Base-by-base conservation (phyloP, 2,329 filamentous ascomycete species). In the Colletotrichum tropicicola region DNA sequence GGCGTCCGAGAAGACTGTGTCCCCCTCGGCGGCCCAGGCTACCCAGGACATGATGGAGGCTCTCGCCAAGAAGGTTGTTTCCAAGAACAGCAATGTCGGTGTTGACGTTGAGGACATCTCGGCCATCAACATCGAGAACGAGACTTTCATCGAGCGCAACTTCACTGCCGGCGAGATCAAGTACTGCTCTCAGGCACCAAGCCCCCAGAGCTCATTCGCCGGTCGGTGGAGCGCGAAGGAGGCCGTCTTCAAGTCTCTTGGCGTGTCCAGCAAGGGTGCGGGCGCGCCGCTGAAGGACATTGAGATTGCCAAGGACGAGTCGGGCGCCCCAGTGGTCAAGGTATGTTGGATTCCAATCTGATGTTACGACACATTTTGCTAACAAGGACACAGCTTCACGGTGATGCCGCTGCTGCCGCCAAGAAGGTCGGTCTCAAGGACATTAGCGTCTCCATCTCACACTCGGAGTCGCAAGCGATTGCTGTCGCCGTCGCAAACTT, bases 141-240 rank as follows among this genome's bases (percentile, higher is more conserved):
- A 97, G 47, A 98, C 92, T 0, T 99, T 99, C 75, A 80, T 99
- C 45, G 89, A 96, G 80, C 92, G 96, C 72, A 99, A 99, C 82
- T 99, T 99, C 79, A 98, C 96, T 0, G 79, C 84, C 15, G 82
- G 85, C 52, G 96, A 99, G 81, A 92, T 94, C 72, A 85, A 87
- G 28, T 98, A 99, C 83, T 99, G 97, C 84, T 85, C 86, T 68
- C 89, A 91, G 74, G 91, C 93, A 15, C 82, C 93, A 6, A 91
- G 87, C 74, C 92, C 94, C 1, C 93, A 93, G 75, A 92, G 94
- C 70, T 97, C 93, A 54, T 99, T 98, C 79, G 93, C 95, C 5
- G 96, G 96, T 52, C 90, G 94, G 71, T 99, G 96, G 96, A 95
- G 91, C 73, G 96, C 96, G 35, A 99, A 99, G 84, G 96, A 99